Percentiles rank a stretch among this genome's conserved stretches.
These are phyloP conservation scores for Wallacemonas collosoma DNA, from an alignment of 208 protist species.

Conservation along the genomic window DNA sequence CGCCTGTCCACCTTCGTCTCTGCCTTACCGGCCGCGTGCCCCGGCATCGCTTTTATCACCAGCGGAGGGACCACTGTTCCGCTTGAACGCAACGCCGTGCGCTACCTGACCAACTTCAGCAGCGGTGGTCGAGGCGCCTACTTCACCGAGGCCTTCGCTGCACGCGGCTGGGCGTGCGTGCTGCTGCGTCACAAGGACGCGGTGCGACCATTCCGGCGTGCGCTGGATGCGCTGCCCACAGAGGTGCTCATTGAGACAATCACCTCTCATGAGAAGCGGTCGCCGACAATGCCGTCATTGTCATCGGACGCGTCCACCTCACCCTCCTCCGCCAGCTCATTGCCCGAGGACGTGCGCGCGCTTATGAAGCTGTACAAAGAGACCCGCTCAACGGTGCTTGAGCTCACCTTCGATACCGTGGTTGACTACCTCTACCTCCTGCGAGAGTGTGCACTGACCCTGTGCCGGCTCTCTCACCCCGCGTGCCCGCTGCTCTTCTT, in stretches of 20 bases:
- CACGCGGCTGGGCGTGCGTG: constrained; percentile 73
- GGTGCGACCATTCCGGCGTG: constrained; percentile 58
- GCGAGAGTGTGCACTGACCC: constrained; percentile 33
- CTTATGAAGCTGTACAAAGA: constrained; percentile 35
- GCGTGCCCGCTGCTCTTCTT: constrained; percentile 63
- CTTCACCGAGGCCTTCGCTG: constrained; percentile 60
- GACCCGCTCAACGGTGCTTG: constrained; percentile 40
- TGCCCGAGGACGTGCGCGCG: constrained; percentile 18
- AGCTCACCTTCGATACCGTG: constrained; percentile 73
- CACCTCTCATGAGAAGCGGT: background rate
- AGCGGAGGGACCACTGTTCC: constrained; percentile 81
- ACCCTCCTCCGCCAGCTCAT: background rate
- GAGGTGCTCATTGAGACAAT: constrained; percentile 47
- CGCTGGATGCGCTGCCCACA: constrained; percentile 47
- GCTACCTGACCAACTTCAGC: constrained; percentile 87
- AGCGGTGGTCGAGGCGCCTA: constrained; percentile 74
- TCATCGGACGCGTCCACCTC: background rate
- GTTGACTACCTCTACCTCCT: constrained; percentile 84
- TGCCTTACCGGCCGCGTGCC: constrained; percentile 25
- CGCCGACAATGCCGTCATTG: background rate
- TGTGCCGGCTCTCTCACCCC: constrained; percentile 33
- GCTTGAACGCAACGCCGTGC: constrained; percentile 84
- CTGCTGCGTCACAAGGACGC: constrained; percentile 65
- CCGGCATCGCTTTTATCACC: constrained; percentile 75
- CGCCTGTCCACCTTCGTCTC: constrained; percentile 40